Evolutionary conservation across 2,329 filamentous ascomycete species (phyloP).

Genomic region (Colletotrichum sp.): DNA sequence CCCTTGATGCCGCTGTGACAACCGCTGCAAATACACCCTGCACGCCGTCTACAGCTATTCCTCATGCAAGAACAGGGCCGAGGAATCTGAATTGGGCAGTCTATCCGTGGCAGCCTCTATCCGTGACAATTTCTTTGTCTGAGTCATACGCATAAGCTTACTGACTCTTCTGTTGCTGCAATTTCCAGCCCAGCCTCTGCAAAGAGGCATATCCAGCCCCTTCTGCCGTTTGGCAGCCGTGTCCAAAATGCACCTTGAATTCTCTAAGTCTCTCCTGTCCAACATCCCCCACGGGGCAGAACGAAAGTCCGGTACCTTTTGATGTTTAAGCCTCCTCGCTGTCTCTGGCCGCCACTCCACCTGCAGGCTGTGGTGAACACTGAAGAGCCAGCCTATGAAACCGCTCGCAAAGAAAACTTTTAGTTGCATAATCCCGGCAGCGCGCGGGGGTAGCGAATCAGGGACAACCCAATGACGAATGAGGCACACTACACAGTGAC

Average conservation of each 20-base stretch:
- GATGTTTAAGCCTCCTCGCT: background rate
- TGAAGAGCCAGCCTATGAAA: background rate
- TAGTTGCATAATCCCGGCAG: constrained; percentile 5
- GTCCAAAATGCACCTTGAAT: background rate
- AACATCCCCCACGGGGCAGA: background rate
- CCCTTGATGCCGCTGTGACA: background rate
- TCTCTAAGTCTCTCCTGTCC: background rate
- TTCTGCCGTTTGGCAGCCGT: background rate
- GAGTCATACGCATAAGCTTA: constrained; percentile 2
- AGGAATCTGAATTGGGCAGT: background rate
- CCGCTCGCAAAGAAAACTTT: background rate
- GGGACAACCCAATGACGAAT: constrained; percentile 2
- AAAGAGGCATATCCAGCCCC: background rate
- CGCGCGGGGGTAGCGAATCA: constrained; percentile 12
- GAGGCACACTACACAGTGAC: background rate
- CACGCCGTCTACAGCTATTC: background rate
- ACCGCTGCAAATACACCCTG: background rate
- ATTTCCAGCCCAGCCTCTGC: background rate
- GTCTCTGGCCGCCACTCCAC: background rate
- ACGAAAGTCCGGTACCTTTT: background rate
- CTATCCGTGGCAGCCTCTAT: background rate
- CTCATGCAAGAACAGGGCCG: background rate
- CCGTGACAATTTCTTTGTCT: background rate
- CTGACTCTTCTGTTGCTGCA: background rate
- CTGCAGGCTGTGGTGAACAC: background rate